Evolutionary conservation across 179 eudicot species (phyloP).

Genomic region (Silene coronaria): DNA sequence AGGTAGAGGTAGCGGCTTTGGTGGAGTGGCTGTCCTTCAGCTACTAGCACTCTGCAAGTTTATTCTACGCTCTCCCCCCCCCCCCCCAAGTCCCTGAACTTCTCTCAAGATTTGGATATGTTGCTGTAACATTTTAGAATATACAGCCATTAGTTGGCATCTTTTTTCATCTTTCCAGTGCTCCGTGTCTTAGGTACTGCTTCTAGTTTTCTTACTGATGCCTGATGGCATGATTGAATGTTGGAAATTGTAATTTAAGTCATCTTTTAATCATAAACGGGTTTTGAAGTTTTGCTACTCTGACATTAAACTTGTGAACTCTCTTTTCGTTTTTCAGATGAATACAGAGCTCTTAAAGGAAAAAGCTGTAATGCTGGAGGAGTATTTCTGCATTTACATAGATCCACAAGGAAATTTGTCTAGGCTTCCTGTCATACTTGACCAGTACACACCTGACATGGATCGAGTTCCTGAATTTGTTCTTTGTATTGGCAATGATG

Average conservation of each 20-base stretch:
- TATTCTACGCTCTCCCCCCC: too few species aligned
- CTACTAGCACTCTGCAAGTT: neutral
- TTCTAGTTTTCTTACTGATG: neutral
- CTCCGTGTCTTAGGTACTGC: neutral
- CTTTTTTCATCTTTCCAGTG: neutral
- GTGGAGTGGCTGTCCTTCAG: neutral
- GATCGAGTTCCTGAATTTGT: conserved; percentile 76
- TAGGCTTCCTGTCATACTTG: conserved; percentile 87
- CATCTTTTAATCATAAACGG: conserved; percentile 10
- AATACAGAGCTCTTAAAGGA: conserved; percentile 65
- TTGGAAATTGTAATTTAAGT: conserved; percentile 14
- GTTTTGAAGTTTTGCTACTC: neutral
- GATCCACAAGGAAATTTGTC: conserved; percentile 70
- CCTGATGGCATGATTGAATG: neutral
- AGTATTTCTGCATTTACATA: conserved; percentile 71
- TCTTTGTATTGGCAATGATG: conserved; percentile 79
- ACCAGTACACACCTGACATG: conserved; percentile 98
- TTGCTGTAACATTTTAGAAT: neutral
- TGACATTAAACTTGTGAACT: neutral
- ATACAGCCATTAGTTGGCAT: neutral
- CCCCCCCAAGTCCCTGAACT: neutral
- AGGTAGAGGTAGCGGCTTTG: conserved; percentile 1
- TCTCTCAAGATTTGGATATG: neutral
- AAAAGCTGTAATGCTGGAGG: conserved; percentile 77
- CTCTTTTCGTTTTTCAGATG: conserved; percentile 44